A percentile compares a stretch with the other conserved stretches of the same genome.
These are phyloP conservation scores for Aspergillus arachidicola DNA, from an alignment of 2,329 filamentous ascomycete genomes.

Conservation along the genomic window DNA sequence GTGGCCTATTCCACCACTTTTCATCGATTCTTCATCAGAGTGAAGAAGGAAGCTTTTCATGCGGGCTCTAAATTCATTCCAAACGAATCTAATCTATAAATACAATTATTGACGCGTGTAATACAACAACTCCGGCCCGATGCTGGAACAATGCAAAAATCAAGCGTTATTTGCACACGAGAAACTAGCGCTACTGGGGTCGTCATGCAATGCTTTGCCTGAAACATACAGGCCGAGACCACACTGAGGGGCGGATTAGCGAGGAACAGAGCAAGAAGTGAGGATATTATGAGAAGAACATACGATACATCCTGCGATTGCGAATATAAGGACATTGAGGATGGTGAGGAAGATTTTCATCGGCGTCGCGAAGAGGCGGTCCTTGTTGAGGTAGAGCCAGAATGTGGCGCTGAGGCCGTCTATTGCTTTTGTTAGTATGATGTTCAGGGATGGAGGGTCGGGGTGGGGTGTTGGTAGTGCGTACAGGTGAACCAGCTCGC, in stretches of 20 bases:
- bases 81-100: not conserved
- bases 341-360: constrained; percentile 26
- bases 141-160: not conserved
- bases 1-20: no score
- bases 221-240: constrained; percentile 37
- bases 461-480: not conserved
- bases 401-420: constrained; percentile 29
- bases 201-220: constrained; percentile 30
- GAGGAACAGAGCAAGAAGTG: not conserved
- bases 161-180: constrained; percentile 30
- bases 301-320: constrained; percentile 21
- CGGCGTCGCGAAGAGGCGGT: constrained; percentile 23
- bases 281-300: not conserved
- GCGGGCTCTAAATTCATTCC: not conserved
- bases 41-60: not conserved
- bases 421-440: constrained; percentile 2
- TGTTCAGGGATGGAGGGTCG: no score
- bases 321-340: constrained; percentile 20
- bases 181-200: constrained; percentile 31
- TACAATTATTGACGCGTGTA: not conserved
- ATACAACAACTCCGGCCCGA: not conserved
- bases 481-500: constrained; percentile 65
- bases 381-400: constrained; percentile 32
- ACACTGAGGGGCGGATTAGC: constrained; percentile 24
- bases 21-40: no score